These are phyloP conservation scores for Uromyces viciae-fabae DNA, from an alignment of 1,284 basidiomycete species.

Conservation along the genomic window DNA sequence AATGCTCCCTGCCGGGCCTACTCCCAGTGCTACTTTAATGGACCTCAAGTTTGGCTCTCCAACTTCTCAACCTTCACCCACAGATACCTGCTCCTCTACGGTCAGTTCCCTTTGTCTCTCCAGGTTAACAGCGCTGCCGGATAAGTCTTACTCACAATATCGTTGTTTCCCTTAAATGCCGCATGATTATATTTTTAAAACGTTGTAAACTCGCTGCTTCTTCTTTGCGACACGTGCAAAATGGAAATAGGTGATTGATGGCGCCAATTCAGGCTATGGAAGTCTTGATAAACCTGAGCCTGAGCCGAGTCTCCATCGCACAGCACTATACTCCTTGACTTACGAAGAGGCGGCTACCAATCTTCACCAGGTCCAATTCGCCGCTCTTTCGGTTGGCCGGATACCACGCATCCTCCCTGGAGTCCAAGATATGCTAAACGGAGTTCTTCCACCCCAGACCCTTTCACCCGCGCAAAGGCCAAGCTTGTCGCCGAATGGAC, in stretches of 20 bases:
- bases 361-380: slow-evolving; percentile 10
- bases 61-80: not conserved
- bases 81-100: slow-evolving; percentile 16
- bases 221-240: too few relatives aligned
- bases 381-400: not conserved
- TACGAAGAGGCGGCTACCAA: slow-evolving; percentile 25
- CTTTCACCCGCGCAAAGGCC: not conserved
- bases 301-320: not conserved
- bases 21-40: slow-evolving; percentile 10
- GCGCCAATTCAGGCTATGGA: not conserved
- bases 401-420: not conserved
- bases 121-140: too few relatives aligned
- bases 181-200: not conserved
- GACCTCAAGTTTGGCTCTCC: slow-evolving; percentile 7
- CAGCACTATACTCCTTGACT: slow-evolving; percentile 4
- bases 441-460: not conserved
- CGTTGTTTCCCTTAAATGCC: not conserved
- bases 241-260: slow-evolving; percentile 11
- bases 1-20: slow-evolving; percentile 1
- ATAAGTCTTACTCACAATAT: not conserved
- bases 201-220: not conserved
- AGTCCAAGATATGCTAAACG: slow-evolving; percentile 7
- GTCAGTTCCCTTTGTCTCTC: not conserved
- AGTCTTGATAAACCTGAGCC: not conserved
- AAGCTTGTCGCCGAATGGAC: slow-evolving; percentile 17